Evolutionary conservation across 106 monocot species (phyloP).

Genomic region (Triglochin maritima): DNA sequence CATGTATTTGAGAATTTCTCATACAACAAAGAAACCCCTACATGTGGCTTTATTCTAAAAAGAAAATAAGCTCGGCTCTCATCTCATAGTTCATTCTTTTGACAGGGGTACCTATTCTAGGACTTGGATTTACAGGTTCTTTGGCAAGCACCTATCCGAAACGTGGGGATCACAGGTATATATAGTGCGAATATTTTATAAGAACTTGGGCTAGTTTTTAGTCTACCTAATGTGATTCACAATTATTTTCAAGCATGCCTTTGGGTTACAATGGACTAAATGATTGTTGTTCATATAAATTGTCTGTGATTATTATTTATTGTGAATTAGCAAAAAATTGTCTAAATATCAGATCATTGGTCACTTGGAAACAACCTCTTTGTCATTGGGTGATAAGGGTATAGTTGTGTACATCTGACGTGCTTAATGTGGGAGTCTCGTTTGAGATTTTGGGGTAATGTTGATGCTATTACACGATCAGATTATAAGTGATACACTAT

Average conservation of each 20-base stretch:
- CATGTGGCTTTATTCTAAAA: no score
- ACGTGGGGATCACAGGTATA: conserved; percentile 69
- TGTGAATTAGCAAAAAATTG: neutral
- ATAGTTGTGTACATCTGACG: no score
- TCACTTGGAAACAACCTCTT: no score
- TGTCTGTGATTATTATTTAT: neutral
- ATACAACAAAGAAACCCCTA: no score
- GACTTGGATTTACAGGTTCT: conserved; percentile 86
- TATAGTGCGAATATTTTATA: neutral
- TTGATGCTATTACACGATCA: no score
- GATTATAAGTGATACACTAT: no score
- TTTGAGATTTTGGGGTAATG: no score
- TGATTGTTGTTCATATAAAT: neutral
- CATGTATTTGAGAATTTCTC: no score
- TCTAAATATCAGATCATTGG: neutral
- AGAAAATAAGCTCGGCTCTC: no score
- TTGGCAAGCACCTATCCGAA: conserved; percentile 52
- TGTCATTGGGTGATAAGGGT: no score
- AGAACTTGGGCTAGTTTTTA: neutral
- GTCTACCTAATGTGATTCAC: neutral
- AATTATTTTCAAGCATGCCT: neutral
- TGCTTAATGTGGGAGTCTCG: no score
- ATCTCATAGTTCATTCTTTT: conserved; percentile 5
- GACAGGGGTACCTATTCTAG: conserved; percentile 50
- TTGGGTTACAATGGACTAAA: neutral